Percentiles rank a stretch among this genome's conserved stretches.
Conservation (phyloP, 371 early-diverging fungal species). For the Actinomortierella wolfii region DNA sequence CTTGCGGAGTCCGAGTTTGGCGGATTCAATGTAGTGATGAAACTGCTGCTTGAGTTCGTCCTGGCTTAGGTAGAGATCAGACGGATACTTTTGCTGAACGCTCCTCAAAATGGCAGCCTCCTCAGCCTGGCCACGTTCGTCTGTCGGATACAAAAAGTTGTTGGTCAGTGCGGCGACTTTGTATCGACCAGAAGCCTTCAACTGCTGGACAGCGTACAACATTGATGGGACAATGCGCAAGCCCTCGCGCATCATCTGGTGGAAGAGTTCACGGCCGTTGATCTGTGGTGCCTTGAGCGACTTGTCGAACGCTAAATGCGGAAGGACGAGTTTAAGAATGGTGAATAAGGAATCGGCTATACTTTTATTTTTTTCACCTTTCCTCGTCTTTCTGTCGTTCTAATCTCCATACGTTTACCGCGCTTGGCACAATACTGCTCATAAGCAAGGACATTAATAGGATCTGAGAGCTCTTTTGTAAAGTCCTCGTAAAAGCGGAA, state of each 20-base stretch:
- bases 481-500: conserved; percentile 69
- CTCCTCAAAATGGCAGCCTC: conserved; percentile 14
- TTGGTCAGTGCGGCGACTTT: conserved; percentile 81
- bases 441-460: conserved; percentile 57
- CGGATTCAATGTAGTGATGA: conserved; percentile 26
- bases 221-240: conserved; percentile 55
- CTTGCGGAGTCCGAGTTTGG: conserved; percentile 53
- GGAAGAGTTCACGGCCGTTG: conserved; percentile 71
- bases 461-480: conserved; percentile 66
- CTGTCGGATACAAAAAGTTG: conserved; percentile 67
- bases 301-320: conserved; percentile 35
- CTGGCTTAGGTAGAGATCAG: conserved; percentile 21
- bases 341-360: no score
- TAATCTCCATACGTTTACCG: conserved; percentile 51
- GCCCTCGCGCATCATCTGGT: conserved; percentile 73
- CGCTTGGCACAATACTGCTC: conserved; percentile 51
- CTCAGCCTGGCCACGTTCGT: conserved; percentile 50
- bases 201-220: conserved; percentile 58
- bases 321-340: no score
- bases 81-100: conserved; percentile 1
- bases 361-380: no score
- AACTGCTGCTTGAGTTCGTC: conserved; percentile 30
- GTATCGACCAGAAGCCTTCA: conserved; percentile 60
- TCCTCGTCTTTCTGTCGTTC: no score
- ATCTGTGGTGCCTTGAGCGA: conserved; percentile 50